Conservation (phyloP, 2,329 filamentous ascomycete genomes). For the Cercospora janseana region DNA sequence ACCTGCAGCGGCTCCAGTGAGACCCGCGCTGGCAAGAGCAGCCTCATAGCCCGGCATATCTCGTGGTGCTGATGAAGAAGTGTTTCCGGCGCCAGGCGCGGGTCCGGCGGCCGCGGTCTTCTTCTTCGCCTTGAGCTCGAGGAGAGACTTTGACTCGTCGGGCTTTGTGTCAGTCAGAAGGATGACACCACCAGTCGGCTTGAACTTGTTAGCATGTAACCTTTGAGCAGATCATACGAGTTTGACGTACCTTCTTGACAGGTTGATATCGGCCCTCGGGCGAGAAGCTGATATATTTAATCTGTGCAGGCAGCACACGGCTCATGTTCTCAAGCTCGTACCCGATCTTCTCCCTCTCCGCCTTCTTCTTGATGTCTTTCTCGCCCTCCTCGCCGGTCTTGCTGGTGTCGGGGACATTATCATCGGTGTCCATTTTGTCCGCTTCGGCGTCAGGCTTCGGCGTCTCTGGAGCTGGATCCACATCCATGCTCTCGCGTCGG, state of each 20-base stretch:
- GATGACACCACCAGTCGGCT: constrained; percentile 91
- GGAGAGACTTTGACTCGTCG: constrained; percentile 71
- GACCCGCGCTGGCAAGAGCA: constrained; percentile 10
- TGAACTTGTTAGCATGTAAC: constrained; percentile 42
- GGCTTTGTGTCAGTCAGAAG: constrained; percentile 84
- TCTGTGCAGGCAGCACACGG: constrained; percentile 82
- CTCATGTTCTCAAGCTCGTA: constrained; percentile 98
- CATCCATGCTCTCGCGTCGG: constrained; percentile 89
- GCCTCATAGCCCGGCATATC: constrained; percentile 34
- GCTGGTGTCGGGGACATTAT: constrained; percentile 41
- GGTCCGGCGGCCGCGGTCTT: constrained; percentile 49
- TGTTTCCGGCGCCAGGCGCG: constrained; percentile 34
- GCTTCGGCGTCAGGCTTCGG: constrained; percentile 58
- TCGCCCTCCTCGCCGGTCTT: constrained; percentile 50
- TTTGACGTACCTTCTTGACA: constrained; percentile 71
- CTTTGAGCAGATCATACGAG: not conserved
- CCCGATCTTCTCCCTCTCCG: constrained; percentile 92
- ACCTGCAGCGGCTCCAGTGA: constrained; percentile 42
- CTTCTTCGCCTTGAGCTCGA: constrained; percentile 93
- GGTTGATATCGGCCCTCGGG: constrained; percentile 81
- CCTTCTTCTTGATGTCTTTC: constrained; percentile 76
- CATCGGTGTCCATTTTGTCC: constrained; percentile 81
- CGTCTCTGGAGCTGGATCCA: constrained; percentile 75
- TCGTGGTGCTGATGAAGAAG: constrained; percentile 25
- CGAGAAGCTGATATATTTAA: constrained; percentile 94